Conservation (phyloP, 495 filamentous ascomycete genomes). For the Oidiodendron maius region DNA sequence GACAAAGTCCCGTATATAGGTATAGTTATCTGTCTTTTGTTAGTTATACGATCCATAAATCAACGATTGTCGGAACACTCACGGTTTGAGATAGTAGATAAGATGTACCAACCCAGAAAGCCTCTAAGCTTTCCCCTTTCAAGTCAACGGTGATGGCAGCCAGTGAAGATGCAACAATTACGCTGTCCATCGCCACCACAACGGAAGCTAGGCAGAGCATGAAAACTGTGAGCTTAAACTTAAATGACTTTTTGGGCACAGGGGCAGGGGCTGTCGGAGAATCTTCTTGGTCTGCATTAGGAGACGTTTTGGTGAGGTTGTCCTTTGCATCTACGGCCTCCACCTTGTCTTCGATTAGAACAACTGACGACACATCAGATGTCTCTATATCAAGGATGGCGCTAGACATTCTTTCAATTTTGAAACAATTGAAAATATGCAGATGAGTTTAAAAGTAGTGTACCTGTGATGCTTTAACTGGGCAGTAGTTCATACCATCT, state of each 20-base stretch:
- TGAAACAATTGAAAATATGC: too few relatives aligned
- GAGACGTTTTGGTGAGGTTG: too few relatives aligned
- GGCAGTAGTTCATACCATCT: too few relatives aligned
- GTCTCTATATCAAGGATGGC: too few relatives aligned
- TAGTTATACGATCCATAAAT: background rate
- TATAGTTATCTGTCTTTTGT: conserved; percentile 1
- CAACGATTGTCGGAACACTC: too few relatives aligned
- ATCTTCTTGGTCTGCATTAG: background rate
- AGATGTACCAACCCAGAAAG: conserved; percentile 53
- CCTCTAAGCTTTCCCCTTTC: conserved; percentile 45
- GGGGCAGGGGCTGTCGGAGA: too few relatives aligned
- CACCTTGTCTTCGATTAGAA: too few relatives aligned
- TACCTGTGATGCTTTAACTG: too few relatives aligned
- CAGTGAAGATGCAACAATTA: conserved; percentile 6
- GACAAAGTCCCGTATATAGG: conserved; percentile 6
- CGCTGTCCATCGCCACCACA: conserved; percentile 8
- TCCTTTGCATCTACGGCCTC: too few relatives aligned
- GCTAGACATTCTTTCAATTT: too few relatives aligned
- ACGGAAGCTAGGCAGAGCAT: conserved; percentile 9
- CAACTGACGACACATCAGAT: too few relatives aligned
- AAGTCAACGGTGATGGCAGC: conserved; percentile 22
- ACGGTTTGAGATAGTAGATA: conserved; percentile 35
- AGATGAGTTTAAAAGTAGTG: too few relatives aligned
- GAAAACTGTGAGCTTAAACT: conserved; percentile 11
- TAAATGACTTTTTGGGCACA: conserved; percentile 2